These are phyloP conservation scores for Scheffersomyces amazonensis DNA, from an alignment of 805 yeast species.

Conservation along the genomic window DNA sequence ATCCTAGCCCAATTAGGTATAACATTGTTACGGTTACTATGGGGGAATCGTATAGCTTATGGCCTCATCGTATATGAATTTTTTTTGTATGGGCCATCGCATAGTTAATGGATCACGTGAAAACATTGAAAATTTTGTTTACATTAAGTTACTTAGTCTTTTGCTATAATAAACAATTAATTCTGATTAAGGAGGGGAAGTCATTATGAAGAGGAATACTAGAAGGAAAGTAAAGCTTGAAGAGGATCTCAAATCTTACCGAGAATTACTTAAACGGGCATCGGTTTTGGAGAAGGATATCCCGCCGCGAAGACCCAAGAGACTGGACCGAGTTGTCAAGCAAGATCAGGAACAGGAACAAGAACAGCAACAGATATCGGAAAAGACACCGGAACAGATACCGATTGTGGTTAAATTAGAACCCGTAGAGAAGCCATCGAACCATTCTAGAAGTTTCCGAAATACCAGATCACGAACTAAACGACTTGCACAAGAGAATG, in stretches of 20 bases:
- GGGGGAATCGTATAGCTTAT: no score
- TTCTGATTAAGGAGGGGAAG: neutral
- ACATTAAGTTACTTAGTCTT: no score
- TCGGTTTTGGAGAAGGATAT: slow-evolving; percentile 20
- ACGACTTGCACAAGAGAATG: no score
- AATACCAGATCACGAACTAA: no score
- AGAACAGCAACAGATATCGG: no score
- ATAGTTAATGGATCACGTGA: neutral
- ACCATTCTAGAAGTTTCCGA: neutral
- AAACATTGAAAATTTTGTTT: neutral
- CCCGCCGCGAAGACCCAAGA: slow-evolving; percentile 18
- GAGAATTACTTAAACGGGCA: slow-evolving; percentile 12
- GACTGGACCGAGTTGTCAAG: neutral
- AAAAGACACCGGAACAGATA: no score
- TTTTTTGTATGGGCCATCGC: neutral
- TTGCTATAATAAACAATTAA: no score
- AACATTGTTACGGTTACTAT: no score
- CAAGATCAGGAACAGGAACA: no score
- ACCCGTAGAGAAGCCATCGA: neutral
- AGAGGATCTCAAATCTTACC: slow-evolving; percentile 16
- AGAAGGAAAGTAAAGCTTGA: slow-evolving; percentile 5
- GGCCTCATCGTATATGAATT: no score
- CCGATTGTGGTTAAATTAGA: no score
- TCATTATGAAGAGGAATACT: no score
- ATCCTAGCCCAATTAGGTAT: slow-evolving; percentile 87